Evolutionary conservation across 257 asterid genomes (phyloP).

Genomic region (Euphrasia confusa): DNA sequence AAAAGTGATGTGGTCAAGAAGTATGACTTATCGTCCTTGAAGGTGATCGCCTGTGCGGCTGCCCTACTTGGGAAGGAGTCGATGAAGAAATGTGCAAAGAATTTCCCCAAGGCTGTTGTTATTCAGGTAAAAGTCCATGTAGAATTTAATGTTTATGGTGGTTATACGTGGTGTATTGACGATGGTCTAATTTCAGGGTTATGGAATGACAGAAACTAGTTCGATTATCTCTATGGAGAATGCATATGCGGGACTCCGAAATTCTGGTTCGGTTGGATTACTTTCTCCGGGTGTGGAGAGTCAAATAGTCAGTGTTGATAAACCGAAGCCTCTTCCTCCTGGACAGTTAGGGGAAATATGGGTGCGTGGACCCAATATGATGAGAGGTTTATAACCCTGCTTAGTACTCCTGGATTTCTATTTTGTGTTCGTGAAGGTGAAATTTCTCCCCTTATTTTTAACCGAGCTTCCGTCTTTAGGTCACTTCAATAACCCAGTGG

Average conservation of each 20-base stretch:
- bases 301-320: slow-evolving; percentile 67
- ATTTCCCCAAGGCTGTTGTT: slow-evolving; percentile 64
- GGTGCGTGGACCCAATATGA: slow-evolving; percentile 90
- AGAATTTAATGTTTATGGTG: slow-evolving; percentile 5
- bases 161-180: neutral
- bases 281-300: slow-evolving; percentile 74
- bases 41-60: slow-evolving; percentile 82
- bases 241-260: slow-evolving; percentile 47
- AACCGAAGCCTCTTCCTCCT: slow-evolving; percentile 68
- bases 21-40: slow-evolving; percentile 58
- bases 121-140: slow-evolving; percentile 43
- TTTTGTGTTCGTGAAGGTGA: slow-evolving; percentile 10
- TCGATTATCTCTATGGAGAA: slow-evolving; percentile 64
- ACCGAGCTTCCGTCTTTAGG: slow-evolving; percentile 37
- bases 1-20: slow-evolving; percentile 51
- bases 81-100: slow-evolving; percentile 93
- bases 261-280: slow-evolving; percentile 80
- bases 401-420: neutral
- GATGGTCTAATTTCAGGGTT: slow-evolving; percentile 53
- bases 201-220: slow-evolving; percentile 95
- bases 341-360: slow-evolving; percentile 84
- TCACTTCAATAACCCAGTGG: slow-evolving; percentile 70
- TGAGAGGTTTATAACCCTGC: slow-evolving; percentile 43
- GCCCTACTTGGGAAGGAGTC: slow-evolving; percentile 88
- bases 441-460: neutral